Base-by-base conservation (phyloP, 306 rosid genomes). In the Crataegus laevigata region DNA sequence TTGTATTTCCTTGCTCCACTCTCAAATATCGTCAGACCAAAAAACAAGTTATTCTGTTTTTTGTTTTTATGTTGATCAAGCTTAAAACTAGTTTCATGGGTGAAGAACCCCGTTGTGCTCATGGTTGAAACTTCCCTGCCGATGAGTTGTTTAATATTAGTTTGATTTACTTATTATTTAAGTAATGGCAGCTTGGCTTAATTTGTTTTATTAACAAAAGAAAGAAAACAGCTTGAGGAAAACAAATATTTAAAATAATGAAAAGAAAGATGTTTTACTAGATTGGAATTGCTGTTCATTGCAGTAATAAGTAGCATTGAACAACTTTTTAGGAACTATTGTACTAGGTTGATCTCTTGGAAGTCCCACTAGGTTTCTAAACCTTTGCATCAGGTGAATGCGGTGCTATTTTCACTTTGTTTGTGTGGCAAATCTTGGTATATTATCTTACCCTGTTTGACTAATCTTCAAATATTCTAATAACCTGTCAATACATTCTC, bases 391-490 rank as follows among this genome's bases (percentile, higher is more conserved):
- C 60, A 54, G 68, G 42, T 69, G 65, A 61, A 28, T 34, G 40
- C 22, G 75, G 79, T 43, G 58, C 47, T 60, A 34, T 59, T 62
- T 36, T 77, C 42, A 73, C 58, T 71, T 79, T 54, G 24, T 66
- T 14, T 42, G 29, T 57, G 57, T 68, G 52, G 66, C 9, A 19
- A 11, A 76, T 43, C 71, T 47, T 45, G 43, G 25, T 13, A 38
- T 38, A 21, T 25, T 61, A 40, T 19, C 7, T 17, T 34, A 18
- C 58, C 24, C 28, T 50, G 66, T 26, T 72, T 11, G 63, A 63
- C 52, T 74, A 69, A 74, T 81, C 82, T 78, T 60, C 3, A 79
- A 69, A 15, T 21, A 25, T 72, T 67, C 40, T 51, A 14, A 45
- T 45, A 65, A 36, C 32, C 51, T 38, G 26, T 32, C 51, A 51